Conservation (phyloP, 768 basidiomycete species). For the Termitomyces bulborhizus region DNA sequence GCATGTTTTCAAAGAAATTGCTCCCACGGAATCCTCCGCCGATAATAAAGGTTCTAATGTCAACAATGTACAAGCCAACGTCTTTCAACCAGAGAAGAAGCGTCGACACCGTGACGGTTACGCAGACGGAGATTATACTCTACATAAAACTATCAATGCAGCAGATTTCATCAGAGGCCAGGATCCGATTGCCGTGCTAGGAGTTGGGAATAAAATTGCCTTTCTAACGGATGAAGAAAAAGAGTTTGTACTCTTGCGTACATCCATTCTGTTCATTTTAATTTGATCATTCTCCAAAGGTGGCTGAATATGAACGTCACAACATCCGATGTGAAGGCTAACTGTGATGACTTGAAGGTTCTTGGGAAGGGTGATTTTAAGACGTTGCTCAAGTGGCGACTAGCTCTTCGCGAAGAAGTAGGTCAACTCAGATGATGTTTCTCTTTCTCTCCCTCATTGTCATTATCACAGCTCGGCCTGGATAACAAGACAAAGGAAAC, state of each 20-base stretch:
- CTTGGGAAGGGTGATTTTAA: constrained; percentile 99
- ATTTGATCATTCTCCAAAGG: constrained; percentile 27
- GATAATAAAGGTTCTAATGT: constrained; percentile 48
- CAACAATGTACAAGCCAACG: constrained; percentile 76
- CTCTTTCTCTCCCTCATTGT: background rate
- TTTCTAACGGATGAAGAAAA: constrained; percentile 85
- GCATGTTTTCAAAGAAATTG: constrained; percentile 94
- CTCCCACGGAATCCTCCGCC: constrained; percentile 34
- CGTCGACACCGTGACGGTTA: constrained; percentile 91
- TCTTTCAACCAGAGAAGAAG: constrained; percentile 98
- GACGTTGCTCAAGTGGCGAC: constrained; percentile 83
- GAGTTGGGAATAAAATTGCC: constrained; percentile 68
- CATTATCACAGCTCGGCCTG: constrained; percentile 58
- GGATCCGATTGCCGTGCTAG: constrained; percentile 79
- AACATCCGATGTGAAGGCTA: constrained; percentile 72
- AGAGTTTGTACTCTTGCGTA: constrained; percentile 35
- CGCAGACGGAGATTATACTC: constrained; percentile 87
- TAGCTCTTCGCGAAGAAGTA: constrained; percentile 84
- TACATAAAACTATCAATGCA: constrained; percentile 71
- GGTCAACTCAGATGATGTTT: constrained; percentile 9
- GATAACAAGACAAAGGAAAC: constrained; percentile 72
- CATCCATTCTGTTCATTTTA: background rate
- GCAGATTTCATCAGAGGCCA: constrained; percentile 60
- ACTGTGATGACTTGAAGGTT: constrained; percentile 90
- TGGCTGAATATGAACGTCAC: constrained; percentile 74